Percentiles rank a stretch among this genome's conserved stretches.
phyloP scores from a whole-genome alignment of 768 basidiomycete genomes.

The Omphalotus guepiniiformis region DNA sequence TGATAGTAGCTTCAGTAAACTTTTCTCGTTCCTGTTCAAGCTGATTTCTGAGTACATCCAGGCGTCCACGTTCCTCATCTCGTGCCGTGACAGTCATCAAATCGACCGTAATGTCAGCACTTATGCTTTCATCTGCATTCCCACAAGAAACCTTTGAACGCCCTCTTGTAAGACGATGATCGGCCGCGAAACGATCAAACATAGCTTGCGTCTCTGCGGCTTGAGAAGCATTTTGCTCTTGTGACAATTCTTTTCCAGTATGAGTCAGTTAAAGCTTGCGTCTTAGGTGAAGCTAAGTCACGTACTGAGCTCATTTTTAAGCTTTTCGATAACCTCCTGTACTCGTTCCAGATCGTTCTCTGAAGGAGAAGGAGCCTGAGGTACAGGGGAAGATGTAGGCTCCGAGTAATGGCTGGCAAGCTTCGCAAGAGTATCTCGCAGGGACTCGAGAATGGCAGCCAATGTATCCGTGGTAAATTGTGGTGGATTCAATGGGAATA shows the following conservation, averaged over 20 bases:
- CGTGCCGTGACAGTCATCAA: slow-evolving; percentile 46
- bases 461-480: slow-evolving; percentile 48
- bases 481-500: slow-evolving; percentile 53
- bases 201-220: slow-evolving; percentile 46
- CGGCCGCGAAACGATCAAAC: slow-evolving; percentile 50
- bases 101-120: slow-evolving; percentile 47
- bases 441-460: slow-evolving; percentile 34
- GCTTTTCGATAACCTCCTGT: slow-evolving; percentile 40
- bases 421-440: slow-evolving; percentile 32
- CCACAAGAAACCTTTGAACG: background rate
- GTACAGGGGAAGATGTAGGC: slow-evolving; percentile 13
- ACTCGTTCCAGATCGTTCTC: slow-evolving; percentile 47
- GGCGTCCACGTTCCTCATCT: slow-evolving; percentile 50
- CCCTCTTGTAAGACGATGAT: slow-evolving; percentile 31
- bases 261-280: background rate
- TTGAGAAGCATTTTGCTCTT: slow-evolving; percentile 39
- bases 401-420: slow-evolving; percentile 23
- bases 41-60: slow-evolving; percentile 49
- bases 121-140: slow-evolving; percentile 20
- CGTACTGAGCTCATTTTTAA: slow-evolving; percentile 60
- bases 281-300: slow-evolving; percentile 8
- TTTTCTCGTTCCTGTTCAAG: slow-evolving; percentile 64
- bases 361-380: slow-evolving; percentile 17
- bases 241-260: slow-evolving; percentile 37
- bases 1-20: slow-evolving; percentile 60